phyloP scores from a whole-genome alignment of 768 basidiomycete species.

The Suillus ampliporus region DNA sequence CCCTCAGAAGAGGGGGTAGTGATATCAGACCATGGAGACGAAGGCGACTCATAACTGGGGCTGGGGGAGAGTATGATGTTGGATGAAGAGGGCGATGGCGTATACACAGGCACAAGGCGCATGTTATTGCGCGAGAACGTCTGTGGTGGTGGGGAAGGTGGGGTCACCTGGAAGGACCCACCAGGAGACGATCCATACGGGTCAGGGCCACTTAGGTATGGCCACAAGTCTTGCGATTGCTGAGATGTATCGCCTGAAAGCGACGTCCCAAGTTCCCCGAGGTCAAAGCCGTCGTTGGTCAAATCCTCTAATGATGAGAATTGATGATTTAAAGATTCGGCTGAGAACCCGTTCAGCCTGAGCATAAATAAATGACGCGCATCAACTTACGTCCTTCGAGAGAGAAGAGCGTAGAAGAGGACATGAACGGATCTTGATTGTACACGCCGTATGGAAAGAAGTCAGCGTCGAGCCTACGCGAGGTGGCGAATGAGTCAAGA shows the following conservation, averaged over 20 bases:
- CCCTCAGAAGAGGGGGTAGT: constrained; percentile 22
- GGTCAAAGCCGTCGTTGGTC: neutral
- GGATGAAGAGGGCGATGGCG: constrained; percentile 34
- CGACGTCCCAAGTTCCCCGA: neutral
- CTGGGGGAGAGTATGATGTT: constrained; percentile 30
- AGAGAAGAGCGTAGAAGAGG: neutral
- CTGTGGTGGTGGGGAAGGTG: neutral
- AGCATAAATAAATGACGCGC: neutral
- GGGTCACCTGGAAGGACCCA: constrained; percentile 13
- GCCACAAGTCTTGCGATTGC: neutral
- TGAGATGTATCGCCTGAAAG: neutral
- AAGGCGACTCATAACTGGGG: constrained; percentile 18
- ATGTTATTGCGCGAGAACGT: neutral
- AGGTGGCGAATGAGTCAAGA: neutral
- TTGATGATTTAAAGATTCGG: neutral
- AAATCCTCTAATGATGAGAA: neutral
- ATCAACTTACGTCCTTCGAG: neutral
- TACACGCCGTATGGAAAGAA: neutral
- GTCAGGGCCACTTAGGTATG: constrained; percentile 15
- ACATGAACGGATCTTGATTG: neutral
- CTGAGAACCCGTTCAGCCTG: neutral
- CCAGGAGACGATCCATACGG: neutral
- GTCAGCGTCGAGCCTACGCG: neutral
- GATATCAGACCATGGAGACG: constrained; percentile 23
- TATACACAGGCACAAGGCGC: neutral